Evolutionary conservation across 2,329 filamentous ascomycete genomes (phyloP), one percentile per base, ranked within the genome.

Genomic region (Ascochyta fabae): DNA sequence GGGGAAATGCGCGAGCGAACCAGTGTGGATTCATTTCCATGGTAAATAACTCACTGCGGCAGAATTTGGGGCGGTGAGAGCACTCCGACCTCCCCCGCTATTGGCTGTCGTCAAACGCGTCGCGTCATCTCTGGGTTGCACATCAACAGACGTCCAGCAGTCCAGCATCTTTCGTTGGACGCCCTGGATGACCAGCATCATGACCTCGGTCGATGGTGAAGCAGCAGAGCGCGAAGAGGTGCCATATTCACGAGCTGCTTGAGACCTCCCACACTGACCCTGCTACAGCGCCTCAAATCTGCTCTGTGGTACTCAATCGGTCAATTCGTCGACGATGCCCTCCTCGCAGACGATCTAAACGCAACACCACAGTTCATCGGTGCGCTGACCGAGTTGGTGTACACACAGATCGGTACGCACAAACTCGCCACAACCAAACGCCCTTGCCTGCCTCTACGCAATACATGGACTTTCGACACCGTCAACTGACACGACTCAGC

Each of bases 361-460:
- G 91, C 93, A 6, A 96, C 94, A 24, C 91, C 91, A 1, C 92
- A 96, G 70, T 96, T 96, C 75, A 96, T 96, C 64, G 92, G 89
- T 8, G 75, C 75, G 2, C 53, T 78, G 70, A 95, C 91, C 0
- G 92, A 96, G 75, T 85, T 96, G 75, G 89, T 94, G 7, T 96
- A 91, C 87, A 84, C 87, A 1, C 92, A 96, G 65, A 89, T 96
- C 47, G 90, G 92, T 94, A 81, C 42, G 77, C 64, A 3, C 23
- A 35, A 6, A 27, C 36, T 23, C 2, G 16, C 2, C 24, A 27
- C 39, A 9, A 27, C 24, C 15, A 27, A 12, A 16, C 16, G 15
- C 12, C 19, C 23, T 27, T 27, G 39, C 23, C 16, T 22, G 15
- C 23, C 12, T 26, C 22, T 40, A 40, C 19, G 6, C 16, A 15